Percentiles rank a stretch among this genome's conserved stretches.
These are phyloP conservation scores for Ascoidea rubescens DNA, from an alignment of 805 yeast species.

Conservation along the genomic window DNA sequence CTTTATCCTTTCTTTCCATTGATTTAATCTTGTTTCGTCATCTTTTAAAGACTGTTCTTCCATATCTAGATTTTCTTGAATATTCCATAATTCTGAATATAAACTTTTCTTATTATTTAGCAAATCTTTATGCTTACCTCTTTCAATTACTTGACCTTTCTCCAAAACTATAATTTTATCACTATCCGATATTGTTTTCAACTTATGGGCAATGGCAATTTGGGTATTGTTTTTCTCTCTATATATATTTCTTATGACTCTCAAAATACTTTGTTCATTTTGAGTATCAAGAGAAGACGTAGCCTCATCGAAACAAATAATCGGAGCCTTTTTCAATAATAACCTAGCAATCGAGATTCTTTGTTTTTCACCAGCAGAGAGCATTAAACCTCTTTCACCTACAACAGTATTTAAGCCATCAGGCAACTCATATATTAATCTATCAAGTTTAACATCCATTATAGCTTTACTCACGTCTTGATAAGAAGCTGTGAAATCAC, in stretches of 20 bases:
- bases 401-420: conserved; percentile 46
- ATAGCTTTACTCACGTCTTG: conserved; percentile 25
- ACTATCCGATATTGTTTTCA: neutral
- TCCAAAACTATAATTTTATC: neutral
- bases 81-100: neutral
- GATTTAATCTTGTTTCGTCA: neutral
- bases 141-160: neutral
- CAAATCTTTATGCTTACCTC: neutral
- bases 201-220: conserved; percentile 21
- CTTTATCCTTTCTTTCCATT: neutral
- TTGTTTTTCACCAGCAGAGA: conserved; percentile 91
- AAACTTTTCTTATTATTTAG: too few species aligned
- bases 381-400: conserved; percentile 24
- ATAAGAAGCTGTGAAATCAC: conserved; percentile 19
- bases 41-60: neutral
- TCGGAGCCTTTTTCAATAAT: conserved; percentile 51
- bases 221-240: conserved; percentile 19
- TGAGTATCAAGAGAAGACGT: conserved; percentile 75
- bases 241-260: conserved; percentile 27
- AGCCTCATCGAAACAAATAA: conserved; percentile 71
- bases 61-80: neutral
- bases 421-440: conserved; percentile 40
- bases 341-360: conserved; percentile 78
- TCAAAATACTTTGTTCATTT: conserved; percentile 35
- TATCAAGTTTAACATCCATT: conserved; percentile 33